Evolutionary conservation across 2,329 filamentous ascomycete species (phyloP), one percentile per base, ranked within the genome.

Genomic region (Scleromitrula shiraiana): DNA sequence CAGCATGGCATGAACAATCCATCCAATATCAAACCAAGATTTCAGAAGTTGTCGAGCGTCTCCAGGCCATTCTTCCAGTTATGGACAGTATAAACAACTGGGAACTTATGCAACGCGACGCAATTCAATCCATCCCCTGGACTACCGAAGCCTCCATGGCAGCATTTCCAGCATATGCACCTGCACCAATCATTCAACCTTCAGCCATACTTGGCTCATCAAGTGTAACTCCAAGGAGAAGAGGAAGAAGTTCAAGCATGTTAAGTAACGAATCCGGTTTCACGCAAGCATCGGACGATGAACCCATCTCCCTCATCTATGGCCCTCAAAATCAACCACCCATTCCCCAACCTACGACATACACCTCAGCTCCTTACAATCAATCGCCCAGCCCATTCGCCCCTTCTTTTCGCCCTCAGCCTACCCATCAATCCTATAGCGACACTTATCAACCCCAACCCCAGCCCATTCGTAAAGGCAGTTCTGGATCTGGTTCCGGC

Each of bases 221-320:
- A n/a, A 9, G 30, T 20, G 41, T 42, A 37, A 20, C 14, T 44
- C 49, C 12, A 29, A 32, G 47, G 14, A 30, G n/a, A 22, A 39
- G 47, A 30, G 47, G 47, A 17, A 45, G 80, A 41, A 82, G 78
- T 24, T 82, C 77, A 8, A 82, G 77, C 49, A 83, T 83, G 80
- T 73, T 83, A 2, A 82, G 78, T 58, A 75, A 82, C 57, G 68
- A 83, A 3, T 82, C 78, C n/a, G 78, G 79, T 17, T 81, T 83
- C 57, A 83, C 80, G 7, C 77, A 82, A 64, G 78, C 74, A 14
- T 80, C 75, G 56, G 70, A 69, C 40, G 76, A 48, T 17, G 46
- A 42, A 17, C 27, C 41, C 12, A 29, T 23, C 6, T n/a, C 8
- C n/a, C 29, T 8, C n/a, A 43, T 27, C 19, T 43, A 43, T 29